Conservation (phyloP, 2,329 filamentous ascomycete genomes). For the Seiridium cupressi region DNA sequence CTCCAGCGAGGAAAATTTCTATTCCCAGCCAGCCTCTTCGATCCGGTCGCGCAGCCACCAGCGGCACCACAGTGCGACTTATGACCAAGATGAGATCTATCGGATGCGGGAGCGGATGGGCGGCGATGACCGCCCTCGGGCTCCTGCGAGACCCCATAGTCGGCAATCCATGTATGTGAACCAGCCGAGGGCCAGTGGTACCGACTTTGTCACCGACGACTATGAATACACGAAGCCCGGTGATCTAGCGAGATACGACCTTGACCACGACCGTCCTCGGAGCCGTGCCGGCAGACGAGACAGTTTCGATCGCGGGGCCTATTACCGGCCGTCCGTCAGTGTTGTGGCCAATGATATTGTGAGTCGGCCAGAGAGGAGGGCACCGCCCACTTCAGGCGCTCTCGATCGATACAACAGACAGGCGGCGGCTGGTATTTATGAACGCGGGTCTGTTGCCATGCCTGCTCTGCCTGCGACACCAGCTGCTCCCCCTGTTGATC, state of each 20-base stretch:
- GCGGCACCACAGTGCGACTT: constrained; percentile 38
- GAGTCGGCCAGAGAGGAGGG: constrained; percentile 42
- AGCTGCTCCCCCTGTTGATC: constrained; percentile 33
- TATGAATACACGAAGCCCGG: constrained; percentile 65
- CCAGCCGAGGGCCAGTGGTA: constrained; percentile 40
- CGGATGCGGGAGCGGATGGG: constrained; percentile 45
- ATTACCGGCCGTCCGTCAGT: constrained; percentile 55
- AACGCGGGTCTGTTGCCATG: constrained; percentile 43
- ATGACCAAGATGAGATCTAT: constrained; percentile 51
- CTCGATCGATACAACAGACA: constrained; percentile 65
- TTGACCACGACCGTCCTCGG: constrained; percentile 48
- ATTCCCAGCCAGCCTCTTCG: constrained; percentile 58
- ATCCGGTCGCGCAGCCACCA: constrained; percentile 48
- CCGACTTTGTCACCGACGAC: constrained; percentile 57
- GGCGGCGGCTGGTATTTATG: constrained; percentile 39
- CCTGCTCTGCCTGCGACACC: constrained; percentile 38
- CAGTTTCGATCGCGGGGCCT: constrained; percentile 49
- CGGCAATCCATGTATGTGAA: constrained; percentile 44
- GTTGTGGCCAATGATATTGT: constrained; percentile 44
- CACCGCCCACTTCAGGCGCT: constrained; percentile 68
- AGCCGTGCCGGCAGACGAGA: constrained; percentile 45
- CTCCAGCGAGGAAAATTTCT: constrained; percentile 52
- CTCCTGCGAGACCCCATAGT: constrained; percentile 39
- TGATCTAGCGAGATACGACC: constrained; percentile 60
- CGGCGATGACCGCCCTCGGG: constrained; percentile 39